A percentile compares a stretch with the other conserved stretches of the same genome.
Evolutionary conservation across 805 yeast genomes (phyloP).

Genomic region (Brettanomyces nanus): DNA sequence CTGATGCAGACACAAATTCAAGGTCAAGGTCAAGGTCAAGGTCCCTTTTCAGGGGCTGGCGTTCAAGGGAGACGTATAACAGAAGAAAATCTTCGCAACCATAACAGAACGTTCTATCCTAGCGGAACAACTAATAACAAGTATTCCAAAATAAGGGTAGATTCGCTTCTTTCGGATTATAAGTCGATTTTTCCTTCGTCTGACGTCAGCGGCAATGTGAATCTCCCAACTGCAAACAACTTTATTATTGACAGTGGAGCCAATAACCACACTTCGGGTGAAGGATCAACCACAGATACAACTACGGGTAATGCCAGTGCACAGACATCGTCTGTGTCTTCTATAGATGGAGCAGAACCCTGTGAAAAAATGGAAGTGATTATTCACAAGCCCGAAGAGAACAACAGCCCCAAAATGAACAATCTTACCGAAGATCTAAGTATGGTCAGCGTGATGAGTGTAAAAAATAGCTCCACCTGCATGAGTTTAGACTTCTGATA

Average conservation of each 20-base stretch:
- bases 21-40: too few relatives aligned
- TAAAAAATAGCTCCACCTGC: conserved; percentile 5
- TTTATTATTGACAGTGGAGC: conserved; percentile 1
- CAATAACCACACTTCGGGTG: conserved; percentile 2
- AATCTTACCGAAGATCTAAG: conserved; percentile 15
- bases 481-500: conserved; percentile 16
- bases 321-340: conserved; percentile 1
- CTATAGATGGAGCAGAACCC: conserved; percentile 4
- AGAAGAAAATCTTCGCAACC: conserved; percentile 4
- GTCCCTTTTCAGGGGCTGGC: conserved; percentile 1
- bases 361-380: conserved; percentile 13
- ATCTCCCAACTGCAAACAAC: background rate
- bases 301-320: background rate
- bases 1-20: too few relatives aligned
- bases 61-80: background rate
- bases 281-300: conserved; percentile 2
- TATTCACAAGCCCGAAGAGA: conserved; percentile 8
- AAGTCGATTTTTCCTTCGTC: conserved; percentile 19
- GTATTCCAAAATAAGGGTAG: conserved; percentile 10
- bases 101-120: conserved; percentile 2
- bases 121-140: background rate
- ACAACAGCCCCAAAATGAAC: too few relatives aligned
- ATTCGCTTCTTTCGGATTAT: conserved; percentile 15
- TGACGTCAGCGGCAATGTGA: conserved; percentile 8
- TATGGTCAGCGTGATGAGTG: conserved; percentile 21